Percentiles rank a stretch among this genome's conserved stretches.
phyloP scores from a whole-genome alignment of 148 eudicot genomes.

The Euryodendron excelsum region DNA sequence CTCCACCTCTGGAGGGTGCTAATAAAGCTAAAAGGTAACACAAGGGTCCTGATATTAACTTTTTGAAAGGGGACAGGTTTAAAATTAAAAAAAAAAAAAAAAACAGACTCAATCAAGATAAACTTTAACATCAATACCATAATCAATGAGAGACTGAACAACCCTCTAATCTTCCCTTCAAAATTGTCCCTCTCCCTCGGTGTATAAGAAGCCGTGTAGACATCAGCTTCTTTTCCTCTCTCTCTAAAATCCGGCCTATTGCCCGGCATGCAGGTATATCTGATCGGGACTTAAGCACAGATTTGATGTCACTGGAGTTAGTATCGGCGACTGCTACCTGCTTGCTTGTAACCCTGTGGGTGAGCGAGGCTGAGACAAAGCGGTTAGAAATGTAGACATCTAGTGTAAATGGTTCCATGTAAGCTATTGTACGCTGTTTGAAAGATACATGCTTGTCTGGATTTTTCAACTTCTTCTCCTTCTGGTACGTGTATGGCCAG shows the following conservation, averaged over 20 bases:
- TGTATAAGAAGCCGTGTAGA: slow-evolving; percentile 86
- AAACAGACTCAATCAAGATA: slow-evolving; percentile 57
- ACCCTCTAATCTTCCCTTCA: slow-evolving; percentile 98
- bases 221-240: slow-evolving; percentile 91
- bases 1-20: background rate
- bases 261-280: slow-evolving; percentile 95
- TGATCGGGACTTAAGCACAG: slow-evolving; percentile 67
- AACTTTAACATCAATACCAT: slow-evolving; percentile 82
- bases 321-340: slow-evolving; percentile 95
- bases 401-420: slow-evolving; percentile 87
- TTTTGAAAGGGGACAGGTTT: too few species aligned
- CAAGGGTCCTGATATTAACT: too few species aligned
- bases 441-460: slow-evolving; percentile 84
- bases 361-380: slow-evolving; percentile 85
- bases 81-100: background rate
- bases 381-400: slow-evolving; percentile 91
- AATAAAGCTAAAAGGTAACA: background rate
- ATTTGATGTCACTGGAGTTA: slow-evolving; percentile 88
- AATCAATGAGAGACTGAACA: slow-evolving; percentile 87
- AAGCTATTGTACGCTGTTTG: slow-evolving; percentile 91
- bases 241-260: slow-evolving; percentile 66
- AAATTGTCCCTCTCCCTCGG: slow-evolving; percentile 91
- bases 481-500: slow-evolving; percentile 88
- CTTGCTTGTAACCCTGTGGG: slow-evolving; percentile 87
- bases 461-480: slow-evolving; percentile 84